Conservation (phyloP, 2,329 filamentous ascomycete genomes). For the Colletotrichum chrysophilum region DNA sequence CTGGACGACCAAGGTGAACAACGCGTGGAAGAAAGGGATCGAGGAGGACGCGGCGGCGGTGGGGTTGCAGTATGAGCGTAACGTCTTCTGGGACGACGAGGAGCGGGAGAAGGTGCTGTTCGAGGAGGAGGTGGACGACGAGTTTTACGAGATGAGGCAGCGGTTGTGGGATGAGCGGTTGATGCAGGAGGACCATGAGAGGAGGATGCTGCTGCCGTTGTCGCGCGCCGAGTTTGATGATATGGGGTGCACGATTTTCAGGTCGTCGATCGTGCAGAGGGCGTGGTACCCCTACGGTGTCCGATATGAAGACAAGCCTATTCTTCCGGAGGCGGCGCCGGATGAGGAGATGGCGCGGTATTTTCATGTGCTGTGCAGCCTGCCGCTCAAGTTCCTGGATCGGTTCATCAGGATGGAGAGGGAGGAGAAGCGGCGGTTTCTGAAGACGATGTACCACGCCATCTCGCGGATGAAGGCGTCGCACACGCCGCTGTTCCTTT, state of each 20-base stretch:
- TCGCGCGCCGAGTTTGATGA: background rate
- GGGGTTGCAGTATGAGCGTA: background rate
- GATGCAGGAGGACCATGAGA: background rate
- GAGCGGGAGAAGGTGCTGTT: background rate
- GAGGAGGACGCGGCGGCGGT: background rate
- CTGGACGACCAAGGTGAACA: background rate
- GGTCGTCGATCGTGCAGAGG: background rate
- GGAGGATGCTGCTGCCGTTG: background rate
- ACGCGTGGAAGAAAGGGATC: background rate
- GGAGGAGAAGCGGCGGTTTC: background rate
- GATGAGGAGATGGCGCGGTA: background rate
- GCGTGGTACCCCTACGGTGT: background rate
- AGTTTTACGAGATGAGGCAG: background rate
- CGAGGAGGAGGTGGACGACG: background rate
- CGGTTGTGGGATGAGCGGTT: background rate
- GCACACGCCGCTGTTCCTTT: background rate
- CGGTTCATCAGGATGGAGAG: background rate
- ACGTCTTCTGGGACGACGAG: background rate
- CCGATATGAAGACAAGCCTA: background rate
- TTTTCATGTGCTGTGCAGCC: background rate
- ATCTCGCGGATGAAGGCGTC: constrained; percentile 3
- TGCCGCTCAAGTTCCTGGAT: background rate
- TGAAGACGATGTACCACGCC: constrained; percentile 2
- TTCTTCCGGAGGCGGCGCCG: background rate
- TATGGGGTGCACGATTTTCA: background rate